Conservation (phyloP, 2,329 filamentous ascomycete species). For the Pseudocercospora fuligena region DNA sequence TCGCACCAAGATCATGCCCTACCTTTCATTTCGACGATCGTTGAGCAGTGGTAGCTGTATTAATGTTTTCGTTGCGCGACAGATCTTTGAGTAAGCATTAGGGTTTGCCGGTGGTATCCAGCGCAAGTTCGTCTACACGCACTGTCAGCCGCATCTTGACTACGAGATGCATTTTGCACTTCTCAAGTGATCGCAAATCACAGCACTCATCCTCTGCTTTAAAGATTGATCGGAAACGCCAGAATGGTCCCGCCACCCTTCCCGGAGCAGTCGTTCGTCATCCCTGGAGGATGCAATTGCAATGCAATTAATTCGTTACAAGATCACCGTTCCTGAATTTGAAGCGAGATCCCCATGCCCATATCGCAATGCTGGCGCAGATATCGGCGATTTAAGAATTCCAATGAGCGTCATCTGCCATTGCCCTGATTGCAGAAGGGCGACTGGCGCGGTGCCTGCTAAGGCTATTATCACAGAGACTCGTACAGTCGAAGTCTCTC, state of each 20-base stretch:
- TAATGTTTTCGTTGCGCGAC: neutral
- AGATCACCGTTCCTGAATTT: constrained; percentile 15
- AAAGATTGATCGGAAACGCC: neutral
- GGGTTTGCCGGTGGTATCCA: neutral
- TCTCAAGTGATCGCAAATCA: neutral
- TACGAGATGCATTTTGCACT: neutral
- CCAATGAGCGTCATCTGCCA: constrained; percentile 17
- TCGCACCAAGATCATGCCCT: no score
- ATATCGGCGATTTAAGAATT: constrained; percentile 12
- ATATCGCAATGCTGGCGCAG: constrained; percentile 17
- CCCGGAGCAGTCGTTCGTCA: constrained; percentile 6
- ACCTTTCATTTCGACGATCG: no score
- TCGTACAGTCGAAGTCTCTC: neutral
- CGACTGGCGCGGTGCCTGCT: constrained; percentile 12
- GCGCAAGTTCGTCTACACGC: neutral
- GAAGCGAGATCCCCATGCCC: constrained; percentile 7
- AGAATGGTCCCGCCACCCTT: constrained; percentile 2
- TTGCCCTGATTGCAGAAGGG: constrained; percentile 21
- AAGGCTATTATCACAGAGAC: constrained; percentile 12
- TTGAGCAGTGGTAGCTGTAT: neutral
- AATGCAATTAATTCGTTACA: constrained; percentile 22
- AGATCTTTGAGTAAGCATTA: constrained; percentile 2
- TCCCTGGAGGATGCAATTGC: constrained; percentile 25
- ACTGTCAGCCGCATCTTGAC: neutral
- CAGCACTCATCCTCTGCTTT: neutral